A percentile compares a stretch with the other conserved stretches of the same genome.
Conservation (phyloP, 1,139 yeast genomes). For the Zygosaccharomyces pseudobailii region DNA sequence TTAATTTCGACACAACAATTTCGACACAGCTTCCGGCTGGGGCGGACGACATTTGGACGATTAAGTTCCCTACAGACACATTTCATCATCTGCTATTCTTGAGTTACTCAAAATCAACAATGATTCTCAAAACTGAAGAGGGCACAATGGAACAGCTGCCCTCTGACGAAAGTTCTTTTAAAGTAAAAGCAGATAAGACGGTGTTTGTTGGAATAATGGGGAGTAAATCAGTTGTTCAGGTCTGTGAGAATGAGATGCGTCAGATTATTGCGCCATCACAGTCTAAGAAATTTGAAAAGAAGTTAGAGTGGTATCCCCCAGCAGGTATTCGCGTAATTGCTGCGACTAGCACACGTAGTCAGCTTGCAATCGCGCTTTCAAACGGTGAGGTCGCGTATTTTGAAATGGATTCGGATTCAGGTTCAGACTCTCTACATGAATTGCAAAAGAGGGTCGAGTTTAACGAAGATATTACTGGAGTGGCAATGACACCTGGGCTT, state of each 20-base stretch:
- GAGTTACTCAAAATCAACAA: conserved; percentile 22
- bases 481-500: conserved; percentile 50
- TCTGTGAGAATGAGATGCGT: conserved; percentile 67
- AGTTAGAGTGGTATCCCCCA: conserved; percentile 79
- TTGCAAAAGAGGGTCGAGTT: conserved; percentile 60
- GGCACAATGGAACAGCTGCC: conserved; percentile 69
- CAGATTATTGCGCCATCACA: conserved; percentile 45
- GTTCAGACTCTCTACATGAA: conserved; percentile 62
- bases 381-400: conserved; percentile 77
- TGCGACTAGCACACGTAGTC: conserved; percentile 62
- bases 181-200: conserved; percentile 55
- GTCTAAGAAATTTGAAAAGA: conserved; percentile 12
- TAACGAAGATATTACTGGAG: conserved; percentile 46
- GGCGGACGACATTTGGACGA: conserved; percentile 28
- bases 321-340: conserved; percentile 61
- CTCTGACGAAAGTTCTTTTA: conserved; percentile 49
- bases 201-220: conserved; percentile 72
- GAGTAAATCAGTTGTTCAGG: conserved; percentile 57
- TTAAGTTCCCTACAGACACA: conserved; percentile 43
- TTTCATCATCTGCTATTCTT: conserved; percentile 40
- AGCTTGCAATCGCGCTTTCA: conserved; percentile 65
- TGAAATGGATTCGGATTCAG: conserved; percentile 51
- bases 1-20: conserved; percentile 22
- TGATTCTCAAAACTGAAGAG: conserved; percentile 24
- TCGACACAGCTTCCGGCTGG: conserved; percentile 28